These are phyloP conservation scores for Neonectria coccinea DNA, from an alignment of 2,329 filamentous ascomycete genomes.

Conservation along the genomic window DNA sequence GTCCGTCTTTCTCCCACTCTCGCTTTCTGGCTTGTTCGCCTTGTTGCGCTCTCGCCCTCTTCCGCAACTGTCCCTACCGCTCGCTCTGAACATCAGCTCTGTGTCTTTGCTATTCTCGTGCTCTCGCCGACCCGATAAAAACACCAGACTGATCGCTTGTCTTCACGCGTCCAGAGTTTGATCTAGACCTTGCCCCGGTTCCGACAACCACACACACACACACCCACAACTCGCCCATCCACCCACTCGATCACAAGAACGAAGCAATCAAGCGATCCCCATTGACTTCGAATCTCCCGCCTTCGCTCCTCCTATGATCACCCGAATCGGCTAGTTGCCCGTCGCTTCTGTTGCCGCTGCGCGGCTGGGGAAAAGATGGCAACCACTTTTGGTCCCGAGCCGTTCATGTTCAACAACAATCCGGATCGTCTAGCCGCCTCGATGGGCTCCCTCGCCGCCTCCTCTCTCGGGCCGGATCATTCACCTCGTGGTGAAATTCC, in stretches of 20 bases:
- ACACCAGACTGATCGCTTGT: conserved; percentile 23
- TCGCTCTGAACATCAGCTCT: neutral
- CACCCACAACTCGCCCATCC: neutral
- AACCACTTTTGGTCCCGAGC: conserved; percentile 54
- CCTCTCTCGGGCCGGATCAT: conserved; percentile 31
- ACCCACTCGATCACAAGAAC: conserved; percentile 18
- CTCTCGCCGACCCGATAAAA: conserved; percentile 22
- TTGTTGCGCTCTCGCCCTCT: neutral
- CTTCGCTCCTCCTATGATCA: conserved; percentile 54
- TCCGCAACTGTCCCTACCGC: neutral
- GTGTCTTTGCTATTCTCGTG: conserved; percentile 8
- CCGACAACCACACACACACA: conserved; percentile 14
- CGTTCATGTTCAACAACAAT: conserved; percentile 45
- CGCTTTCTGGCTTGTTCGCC: neutral
- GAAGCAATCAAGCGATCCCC: conserved; percentile 27
- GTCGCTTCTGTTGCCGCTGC: conserved; percentile 61
- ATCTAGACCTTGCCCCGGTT: conserved; percentile 24
- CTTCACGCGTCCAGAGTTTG: conserved; percentile 19
- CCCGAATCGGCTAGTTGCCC: conserved; percentile 52
- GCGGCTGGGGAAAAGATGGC: conserved; percentile 61
- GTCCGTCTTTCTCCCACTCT: conserved; percentile 34
- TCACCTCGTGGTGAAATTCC: conserved; percentile 47
- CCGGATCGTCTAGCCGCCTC: conserved; percentile 41
- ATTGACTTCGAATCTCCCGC: conserved; percentile 18
- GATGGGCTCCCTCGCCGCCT: conserved; percentile 34